Base-by-base conservation (phyloP, 495 filamentous ascomycete genomes). In the Cenococcum geophilum region DNA sequence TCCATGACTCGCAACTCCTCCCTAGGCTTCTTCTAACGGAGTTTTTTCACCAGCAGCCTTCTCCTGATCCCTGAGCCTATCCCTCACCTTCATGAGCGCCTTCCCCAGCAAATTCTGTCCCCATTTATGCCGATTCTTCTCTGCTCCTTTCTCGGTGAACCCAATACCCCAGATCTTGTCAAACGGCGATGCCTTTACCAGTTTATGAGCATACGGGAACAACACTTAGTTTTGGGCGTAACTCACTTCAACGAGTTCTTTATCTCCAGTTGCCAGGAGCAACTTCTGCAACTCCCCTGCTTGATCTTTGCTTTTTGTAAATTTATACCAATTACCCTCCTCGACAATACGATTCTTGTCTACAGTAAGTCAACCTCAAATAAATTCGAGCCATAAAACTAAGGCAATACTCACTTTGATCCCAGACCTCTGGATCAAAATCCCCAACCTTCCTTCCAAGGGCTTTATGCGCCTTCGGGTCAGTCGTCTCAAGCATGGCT, bases 121-220 rank as follows among this genome's bases (percentile, higher is more conserved):
- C 86, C 87, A 89, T 43, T 72, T 63, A 20, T 68, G 63, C 25
- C 81, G 74, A 61, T 74, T 79, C 9, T 16, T 56, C 55, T 69
- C 75, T 0, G 83, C 84, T 62, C 76, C 75, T 27, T 66, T 72
- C 34, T 76, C 76, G 1, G 63, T 71, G 69, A 82, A 86, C 12
- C 86, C 86, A 35, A 89, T 71, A 6, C 86, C 86, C 86, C 86
- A 89, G 57, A 88, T 80, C 25, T 75, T 66, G 72, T 89, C 85
- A 57, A 71, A 76, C 47, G 85, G 83, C 8, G 74, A 76, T 36
- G 77, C 76, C 73, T 79, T 14, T 14, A 86, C 80, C 5, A 87
- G 53, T 70, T 83, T 79, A 5, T 79, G 82, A 4, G 86, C 88
- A 22, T 62, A 71, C 48, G 86, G 62, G 42, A 88, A 62, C 60